These are phyloP conservation scores for Alternaria burnsii DNA, from an alignment of 2,329 filamentous ascomycete genomes.

Conservation along the genomic window DNA sequence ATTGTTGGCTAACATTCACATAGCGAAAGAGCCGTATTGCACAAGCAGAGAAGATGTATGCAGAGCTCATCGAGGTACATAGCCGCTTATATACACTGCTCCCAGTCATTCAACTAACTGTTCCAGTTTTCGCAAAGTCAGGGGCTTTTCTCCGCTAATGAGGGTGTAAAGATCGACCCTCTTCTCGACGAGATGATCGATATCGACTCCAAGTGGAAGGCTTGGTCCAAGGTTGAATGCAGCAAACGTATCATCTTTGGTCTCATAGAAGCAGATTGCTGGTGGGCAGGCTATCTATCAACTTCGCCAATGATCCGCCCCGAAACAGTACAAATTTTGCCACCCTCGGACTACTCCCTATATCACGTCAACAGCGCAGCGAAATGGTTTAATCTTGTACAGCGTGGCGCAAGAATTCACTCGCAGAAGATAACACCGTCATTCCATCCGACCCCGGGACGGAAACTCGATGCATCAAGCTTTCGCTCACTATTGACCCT, in stretches of 20 bases:
- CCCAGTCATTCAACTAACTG: constrained; percentile 18
- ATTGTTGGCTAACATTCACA: constrained; percentile 14
- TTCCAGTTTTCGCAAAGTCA: constrained; percentile 58
- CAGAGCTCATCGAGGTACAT: constrained; percentile 57
- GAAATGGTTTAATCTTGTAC: constrained; percentile 45
- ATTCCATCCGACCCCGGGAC: constrained; percentile 42
- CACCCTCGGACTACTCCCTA: constrained; percentile 56
- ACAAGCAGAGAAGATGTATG: constrained; percentile 61
- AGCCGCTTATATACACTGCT: background rate
- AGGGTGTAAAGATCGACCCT: constrained; percentile 47
- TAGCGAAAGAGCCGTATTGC: constrained; percentile 54
- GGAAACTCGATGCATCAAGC: constrained; percentile 42
- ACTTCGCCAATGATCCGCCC: constrained; percentile 58
- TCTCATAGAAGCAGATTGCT: constrained; percentile 57
- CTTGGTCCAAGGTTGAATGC: constrained; percentile 63
- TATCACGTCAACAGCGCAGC: constrained; percentile 53
- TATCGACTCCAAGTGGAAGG: constrained; percentile 60
- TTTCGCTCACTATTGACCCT: constrained; percentile 45
- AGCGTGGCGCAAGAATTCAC: constrained; percentile 41
- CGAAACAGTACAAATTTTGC: constrained; percentile 57
- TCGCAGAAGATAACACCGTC: constrained; percentile 45
- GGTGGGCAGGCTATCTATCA: constrained; percentile 59
- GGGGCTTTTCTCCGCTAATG: constrained; percentile 60
- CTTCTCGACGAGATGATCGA: constrained; percentile 57
- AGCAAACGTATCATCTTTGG: constrained; percentile 60